Base-by-base conservation (phyloP, 345 rosid species). In the Fremontodendron californicum region DNA sequence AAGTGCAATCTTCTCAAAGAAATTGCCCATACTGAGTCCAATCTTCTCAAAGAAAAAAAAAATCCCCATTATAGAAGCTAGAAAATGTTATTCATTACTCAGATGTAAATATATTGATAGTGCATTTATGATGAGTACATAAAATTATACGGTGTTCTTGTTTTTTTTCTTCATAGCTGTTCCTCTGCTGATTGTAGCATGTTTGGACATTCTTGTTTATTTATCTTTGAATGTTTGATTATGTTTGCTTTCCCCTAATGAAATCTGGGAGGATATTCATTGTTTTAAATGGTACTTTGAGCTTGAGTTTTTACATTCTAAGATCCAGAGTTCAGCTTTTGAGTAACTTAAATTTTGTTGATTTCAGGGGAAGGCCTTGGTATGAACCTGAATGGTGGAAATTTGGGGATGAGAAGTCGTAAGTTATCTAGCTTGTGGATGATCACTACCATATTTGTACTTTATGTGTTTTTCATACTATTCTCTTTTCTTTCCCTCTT, bases 381-480 rank as follows among this genome's bases (percentile, higher is more conserved):
- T 92, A 89, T 79, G 99, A 96, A 79, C 94, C 99, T 35, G 99
- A 96, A 6, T 96, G 99, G 98, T 93, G 99, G 99, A 96, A 92
- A 80, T 93, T 93, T 75, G 97, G 98, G 55, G 97, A 92, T 46
- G 92, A 87, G 71, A 93, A 93, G 85, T 89, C 97, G 99, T 96
- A 89, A 91, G 99, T 90, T 63, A 57, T 79, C 66, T 77, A 15
- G 77, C 66, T 82, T 82, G 49, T 39, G 25, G 42, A 64, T 35
- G 13, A 18, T n/a, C 45, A 11, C 19, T 66, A 37, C 27, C 45
- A 19, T 18, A 63, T 12, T 10, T 12, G n/a, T 58, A 58, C 27
- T 58, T 58, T 27, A 25, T 21, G 15, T 60, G 19, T 23, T 25
- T 25, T 57, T 25, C 63, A 9, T 57, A 11, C 15, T 57, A 10